A percentile compares a stretch with the other conserved stretches of the same genome.
Conservation (phyloP, 2,329 filamentous ascomycete species). For the Colletotrichum graminicola region DNA sequence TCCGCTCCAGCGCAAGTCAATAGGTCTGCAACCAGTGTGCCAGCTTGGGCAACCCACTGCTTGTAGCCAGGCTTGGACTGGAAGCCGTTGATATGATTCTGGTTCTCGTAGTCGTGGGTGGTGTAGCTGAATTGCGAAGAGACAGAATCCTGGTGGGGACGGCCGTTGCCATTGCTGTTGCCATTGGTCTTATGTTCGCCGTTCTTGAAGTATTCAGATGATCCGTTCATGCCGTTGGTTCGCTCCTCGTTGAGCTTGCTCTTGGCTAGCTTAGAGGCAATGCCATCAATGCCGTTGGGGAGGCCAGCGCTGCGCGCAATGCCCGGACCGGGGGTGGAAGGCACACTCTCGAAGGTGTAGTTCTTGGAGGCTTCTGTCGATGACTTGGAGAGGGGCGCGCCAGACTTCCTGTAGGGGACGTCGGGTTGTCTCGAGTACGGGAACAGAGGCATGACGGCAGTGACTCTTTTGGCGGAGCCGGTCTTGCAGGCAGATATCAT, state of each 20-base stretch:
- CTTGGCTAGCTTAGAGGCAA: conserved; percentile 81
- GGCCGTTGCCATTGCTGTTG: conserved; percentile 43
- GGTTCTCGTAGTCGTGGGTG: conserved; percentile 71
- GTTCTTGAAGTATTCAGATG: conserved; percentile 45
- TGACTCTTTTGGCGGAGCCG: conserved; percentile 91
- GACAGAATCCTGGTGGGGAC: conserved; percentile 53
- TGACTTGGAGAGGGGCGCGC: conserved; percentile 85
- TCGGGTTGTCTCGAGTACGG: conserved; percentile 97
- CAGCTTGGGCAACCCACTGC: conserved; percentile 98
- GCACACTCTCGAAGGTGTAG: conserved; percentile 93
- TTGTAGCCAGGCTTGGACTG: conserved; percentile 93
- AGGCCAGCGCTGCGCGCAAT: conserved; percentile 75
- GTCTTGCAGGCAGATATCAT: conserved; percentile 98
- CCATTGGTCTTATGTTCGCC: conserved; percentile 49
- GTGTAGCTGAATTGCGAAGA: conserved; percentile 66
- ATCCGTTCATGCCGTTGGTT: conserved; percentile 47
- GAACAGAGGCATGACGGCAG: conserved; percentile 88
- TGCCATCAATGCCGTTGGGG: conserved; percentile 73
- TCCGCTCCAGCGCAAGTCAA: conserved; percentile 96
- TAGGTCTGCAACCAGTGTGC: conserved; percentile 93
- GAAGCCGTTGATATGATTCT: conserved; percentile 67
- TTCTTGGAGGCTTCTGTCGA: conserved; percentile 65
- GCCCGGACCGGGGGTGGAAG: conserved; percentile 83
- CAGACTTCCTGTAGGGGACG: conserved; percentile 95
- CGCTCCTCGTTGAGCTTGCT: conserved; percentile 67